Evolutionary conservation across 352 stramenopile genomes (phyloP).

Genomic region (Pythium plurisporium): DNA sequence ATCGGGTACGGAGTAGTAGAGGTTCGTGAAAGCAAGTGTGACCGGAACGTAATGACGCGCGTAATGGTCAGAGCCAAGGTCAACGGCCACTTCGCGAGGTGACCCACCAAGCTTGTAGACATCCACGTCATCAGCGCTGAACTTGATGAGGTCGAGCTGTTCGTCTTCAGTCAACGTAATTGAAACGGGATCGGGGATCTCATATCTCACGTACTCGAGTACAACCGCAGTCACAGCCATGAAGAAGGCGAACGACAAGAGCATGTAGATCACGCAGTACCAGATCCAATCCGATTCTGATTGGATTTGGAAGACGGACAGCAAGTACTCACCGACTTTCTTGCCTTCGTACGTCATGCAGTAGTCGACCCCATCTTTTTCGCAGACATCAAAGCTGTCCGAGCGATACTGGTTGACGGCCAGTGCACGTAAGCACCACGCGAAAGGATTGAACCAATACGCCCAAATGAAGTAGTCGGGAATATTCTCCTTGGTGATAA

Average conservation of each 20-base stretch:
- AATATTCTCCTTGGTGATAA: constrained; percentile 31
- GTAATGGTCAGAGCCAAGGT: too few species aligned
- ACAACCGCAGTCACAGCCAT: constrained; percentile 22
- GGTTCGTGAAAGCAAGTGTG: not conserved
- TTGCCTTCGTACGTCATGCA: constrained; percentile 8
- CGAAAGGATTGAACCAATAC: constrained; percentile 44
- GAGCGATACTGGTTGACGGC: constrained; percentile 29
- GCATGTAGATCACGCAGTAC: constrained; percentile 20
- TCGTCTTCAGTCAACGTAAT: too few species aligned
- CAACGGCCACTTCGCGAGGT: too few species aligned
- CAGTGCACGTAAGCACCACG: constrained; percentile 26
- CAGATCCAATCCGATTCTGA: constrained; percentile 21
- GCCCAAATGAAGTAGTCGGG: constrained; percentile 35
- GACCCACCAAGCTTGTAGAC: too few species aligned
- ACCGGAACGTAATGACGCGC: too few species aligned
- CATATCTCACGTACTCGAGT: constrained; percentile 30
- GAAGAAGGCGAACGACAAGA: constrained; percentile 20
- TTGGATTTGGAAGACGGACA: constrained; percentile 21
- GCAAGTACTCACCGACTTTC: constrained; percentile 22
- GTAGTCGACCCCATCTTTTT: constrained; percentile 26
- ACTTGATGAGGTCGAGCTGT: too few species aligned
- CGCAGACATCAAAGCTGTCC: constrained; percentile 14
- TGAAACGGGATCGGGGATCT: too few species aligned
- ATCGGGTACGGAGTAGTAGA: constrained; percentile 29
- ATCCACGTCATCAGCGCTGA: too few species aligned